Conservation (phyloP, 441 rosid genomes). For the Macaranga tanarius region DNA sequence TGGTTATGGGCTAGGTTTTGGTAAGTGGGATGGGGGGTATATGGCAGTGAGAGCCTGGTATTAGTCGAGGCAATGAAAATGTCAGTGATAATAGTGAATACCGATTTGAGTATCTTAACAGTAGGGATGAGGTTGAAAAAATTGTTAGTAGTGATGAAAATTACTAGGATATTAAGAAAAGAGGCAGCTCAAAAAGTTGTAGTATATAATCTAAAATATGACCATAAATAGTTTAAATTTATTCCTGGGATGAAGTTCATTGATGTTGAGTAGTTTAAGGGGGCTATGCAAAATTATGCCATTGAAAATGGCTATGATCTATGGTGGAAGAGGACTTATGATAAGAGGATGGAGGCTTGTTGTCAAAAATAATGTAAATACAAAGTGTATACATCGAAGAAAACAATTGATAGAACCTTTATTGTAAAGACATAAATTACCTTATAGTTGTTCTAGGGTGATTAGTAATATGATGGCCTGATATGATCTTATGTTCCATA, state of each 20-base stretch:
- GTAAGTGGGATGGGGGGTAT: background rate
- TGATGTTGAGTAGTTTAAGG: background rate
- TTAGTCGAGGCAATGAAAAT: background rate
- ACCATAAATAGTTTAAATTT: background rate
- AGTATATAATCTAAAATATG: background rate
- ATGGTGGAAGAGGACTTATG: background rate
- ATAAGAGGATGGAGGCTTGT: background rate
- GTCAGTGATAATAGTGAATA: background rate
- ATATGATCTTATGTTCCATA: too few species aligned
- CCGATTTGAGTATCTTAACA: background rate
- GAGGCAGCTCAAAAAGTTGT: background rate
- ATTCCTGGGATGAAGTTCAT: background rate
- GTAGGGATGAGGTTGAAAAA: background rate
- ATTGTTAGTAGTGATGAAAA: background rate
- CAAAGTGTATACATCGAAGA: background rate
- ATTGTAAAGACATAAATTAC: too few species aligned
- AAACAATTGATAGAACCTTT: background rate
- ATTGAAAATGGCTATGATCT: background rate
- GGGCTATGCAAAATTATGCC: background rate
- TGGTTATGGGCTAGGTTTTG: background rate
- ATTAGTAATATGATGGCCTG: too few species aligned
- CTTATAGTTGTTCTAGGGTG: too few species aligned
- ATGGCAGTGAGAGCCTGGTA: background rate
- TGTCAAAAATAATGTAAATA: background rate
- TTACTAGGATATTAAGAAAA: background rate